Percentiles rank a stretch among this genome's conserved stretches.
Evolutionary conservation across 2,329 filamentous ascomycete species (phyloP).

Genomic region (Microcera coccophila): DNA sequence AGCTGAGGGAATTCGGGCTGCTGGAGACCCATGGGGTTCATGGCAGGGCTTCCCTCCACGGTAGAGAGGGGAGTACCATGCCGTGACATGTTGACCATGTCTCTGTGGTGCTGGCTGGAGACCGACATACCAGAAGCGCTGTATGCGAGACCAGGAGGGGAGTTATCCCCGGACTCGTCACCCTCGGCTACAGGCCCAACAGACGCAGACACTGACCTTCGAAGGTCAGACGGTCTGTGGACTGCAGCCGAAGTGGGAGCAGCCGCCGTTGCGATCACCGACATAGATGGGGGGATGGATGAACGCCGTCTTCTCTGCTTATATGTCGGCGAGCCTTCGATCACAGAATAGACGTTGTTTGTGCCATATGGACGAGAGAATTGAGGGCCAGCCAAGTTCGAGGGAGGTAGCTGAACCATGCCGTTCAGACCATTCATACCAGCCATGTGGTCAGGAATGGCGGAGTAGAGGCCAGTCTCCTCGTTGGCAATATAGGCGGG

Average conservation of each 20-base stretch:
- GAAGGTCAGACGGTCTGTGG: constrained; percentile 83
- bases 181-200: constrained; percentile 77
- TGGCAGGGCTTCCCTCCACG: constrained; percentile 74
- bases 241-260: constrained; percentile 57
- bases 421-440: constrained; percentile 74
- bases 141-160: constrained; percentile 71
- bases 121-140: constrained; percentile 65
- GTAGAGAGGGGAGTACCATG: constrained; percentile 87
- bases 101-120: constrained; percentile 65
- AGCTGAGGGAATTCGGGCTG: constrained; percentile 68
- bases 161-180: constrained; percentile 74
- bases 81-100: constrained; percentile 77
- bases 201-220: constrained; percentile 84
- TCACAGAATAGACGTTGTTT: constrained; percentile 88
- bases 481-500: constrained; percentile 98
- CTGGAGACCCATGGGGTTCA: constrained; percentile 66
- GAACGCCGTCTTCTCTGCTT: constrained; percentile 94
- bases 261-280: constrained; percentile 63
- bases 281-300: constrained; percentile 78
- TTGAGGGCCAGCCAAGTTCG: constrained; percentile 75
- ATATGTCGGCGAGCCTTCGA: constrained; percentile 97
- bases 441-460: constrained; percentile 79
- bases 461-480: constrained; percentile 92
- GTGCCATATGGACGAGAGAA: constrained; percentile 69
- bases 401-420: constrained; percentile 86